Evolutionary conservation across 768 basidiomycete genomes (phyloP).

Genomic region (Leccinellum albellum): DNA sequence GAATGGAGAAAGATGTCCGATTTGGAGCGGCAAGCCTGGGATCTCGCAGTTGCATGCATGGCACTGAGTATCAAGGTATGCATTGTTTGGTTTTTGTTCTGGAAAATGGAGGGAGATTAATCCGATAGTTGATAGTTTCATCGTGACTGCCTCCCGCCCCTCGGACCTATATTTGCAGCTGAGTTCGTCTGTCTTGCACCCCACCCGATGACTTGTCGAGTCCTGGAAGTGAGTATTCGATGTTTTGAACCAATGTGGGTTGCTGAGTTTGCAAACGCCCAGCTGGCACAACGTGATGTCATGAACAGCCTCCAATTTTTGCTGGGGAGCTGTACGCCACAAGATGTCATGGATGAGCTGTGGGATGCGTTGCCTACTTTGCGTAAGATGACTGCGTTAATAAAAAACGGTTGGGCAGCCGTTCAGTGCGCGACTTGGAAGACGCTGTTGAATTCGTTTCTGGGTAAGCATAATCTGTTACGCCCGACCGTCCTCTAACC

Average conservation of each 20-base stretch:
- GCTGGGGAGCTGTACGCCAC: constrained; percentile 52
- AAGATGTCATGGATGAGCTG: constrained; percentile 51
- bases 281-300: constrained; percentile 58
- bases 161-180: constrained; percentile 46
- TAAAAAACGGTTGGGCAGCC: constrained; percentile 43
- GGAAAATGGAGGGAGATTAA: neutral
- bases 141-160: constrained; percentile 57
- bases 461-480: constrained; percentile 24
- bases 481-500: neutral
- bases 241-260: neutral
- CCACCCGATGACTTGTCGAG: constrained; percentile 40
- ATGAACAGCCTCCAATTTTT: constrained; percentile 44
- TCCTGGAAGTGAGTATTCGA: constrained; percentile 48
- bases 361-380: constrained; percentile 55
- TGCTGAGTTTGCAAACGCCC: neutral
- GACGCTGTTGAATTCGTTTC: constrained; percentile 41
- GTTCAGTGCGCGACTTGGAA: constrained; percentile 49
- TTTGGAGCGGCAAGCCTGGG: constrained; percentile 45
- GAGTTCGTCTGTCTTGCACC: constrained; percentile 53
- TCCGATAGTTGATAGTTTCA: constrained; percentile 43
- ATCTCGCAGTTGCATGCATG: constrained; percentile 55
- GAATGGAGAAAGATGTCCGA: neutral
- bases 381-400: constrained; percentile 34
- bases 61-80: constrained; percentile 59
- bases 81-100: neutral